Evolutionary conservation across 2,329 filamentous ascomycete species (phyloP).

Genomic region (Penicillium sp.): DNA sequence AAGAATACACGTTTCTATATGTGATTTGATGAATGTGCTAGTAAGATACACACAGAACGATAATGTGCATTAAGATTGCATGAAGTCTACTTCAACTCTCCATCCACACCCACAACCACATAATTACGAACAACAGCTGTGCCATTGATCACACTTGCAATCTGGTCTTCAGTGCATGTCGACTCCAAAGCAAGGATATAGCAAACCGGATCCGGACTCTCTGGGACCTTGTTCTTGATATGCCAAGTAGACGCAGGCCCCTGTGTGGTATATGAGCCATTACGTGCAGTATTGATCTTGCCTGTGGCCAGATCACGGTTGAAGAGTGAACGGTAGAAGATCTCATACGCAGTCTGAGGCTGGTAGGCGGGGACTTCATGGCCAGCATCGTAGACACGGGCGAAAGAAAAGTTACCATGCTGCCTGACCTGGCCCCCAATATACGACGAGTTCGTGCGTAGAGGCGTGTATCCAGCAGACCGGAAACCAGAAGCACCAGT

Average conservation of each 20-base stretch:
- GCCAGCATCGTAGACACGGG: constrained; percentile 50
- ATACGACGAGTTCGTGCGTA: constrained; percentile 43
- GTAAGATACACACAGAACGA: background rate
- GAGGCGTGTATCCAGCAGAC: constrained; percentile 51
- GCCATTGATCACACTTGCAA: constrained; percentile 44
- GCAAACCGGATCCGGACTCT: constrained; percentile 44
- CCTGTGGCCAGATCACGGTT: constrained; percentile 58
- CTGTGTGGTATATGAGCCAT: constrained; percentile 41
- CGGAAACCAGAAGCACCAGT: constrained; percentile 47
- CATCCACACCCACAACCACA: constrained; percentile 39
- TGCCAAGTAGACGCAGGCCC: constrained; percentile 44
- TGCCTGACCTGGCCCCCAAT: constrained; percentile 51
- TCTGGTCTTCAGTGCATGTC: constrained; percentile 50
- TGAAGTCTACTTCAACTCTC: constrained; percentile 4
- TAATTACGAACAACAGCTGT: constrained; percentile 50
- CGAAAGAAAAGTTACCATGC: constrained; percentile 51
- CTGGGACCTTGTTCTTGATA: constrained; percentile 48
- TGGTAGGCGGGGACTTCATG: constrained; percentile 56
- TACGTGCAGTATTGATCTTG: constrained; percentile 38
- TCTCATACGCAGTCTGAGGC: constrained; percentile 54
- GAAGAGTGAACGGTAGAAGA: constrained; percentile 55
- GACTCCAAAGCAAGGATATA: constrained; percentile 43
- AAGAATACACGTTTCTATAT: background rate
- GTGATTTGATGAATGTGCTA: background rate
- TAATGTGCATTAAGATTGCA: background rate